Base-by-base conservation (phyloP, 768 basidiomycete genomes). In the Hericium erinaceus region DNA sequence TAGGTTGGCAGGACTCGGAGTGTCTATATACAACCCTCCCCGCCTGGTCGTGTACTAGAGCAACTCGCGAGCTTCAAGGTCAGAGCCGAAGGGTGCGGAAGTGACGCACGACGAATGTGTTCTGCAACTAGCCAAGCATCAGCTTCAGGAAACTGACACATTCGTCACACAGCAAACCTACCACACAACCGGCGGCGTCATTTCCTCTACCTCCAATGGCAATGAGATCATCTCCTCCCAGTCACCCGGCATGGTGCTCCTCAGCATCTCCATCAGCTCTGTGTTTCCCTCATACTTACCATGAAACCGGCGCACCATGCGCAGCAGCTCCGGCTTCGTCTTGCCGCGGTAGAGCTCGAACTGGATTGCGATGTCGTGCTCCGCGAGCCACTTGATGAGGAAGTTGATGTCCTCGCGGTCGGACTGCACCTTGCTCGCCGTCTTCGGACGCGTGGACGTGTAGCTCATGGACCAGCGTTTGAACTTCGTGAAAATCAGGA, bases 401-500 rank as follows among this genome's bases (percentile, higher is more conserved):
- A 33, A 59, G 2, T 48, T 39, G 15, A 59, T n/a, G 26, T 59
- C 58, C 6, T 40, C 20, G 18, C 51, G 26, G 37, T 59, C 58
- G 20, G 55, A 48, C 13, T 18, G 28, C 6, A 3, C 22, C 56
- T 59, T 59, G 22, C 10, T 3, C 11, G 39, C 22, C 7, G 57
- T 48, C 39, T 41, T 59, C 6, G 48, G 57, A 0, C 28, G 39
- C 15, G 39, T 57, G 8, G 58, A 59, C 15, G 12, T 20, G 39
- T 50, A 22, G 22, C 10, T 57, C 8, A 12, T 26, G 11, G n/a
- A 49, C 58, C 58, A 59, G 33, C 58, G 54, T 39, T 59, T 59
- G 39, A 59, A 7, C 41, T 59, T 59, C 13, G 58, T 59, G 15
- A 59, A 26, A 16, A 51, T 26, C 12, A 59, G 55, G 49, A 59